A percentile compares a stretch with the other conserved stretches of the same genome.
These are phyloP conservation scores for Suillus fuscotomentosus DNA, from an alignment of 768 basidiomycete genomes.

Conservation along the genomic window DNA sequence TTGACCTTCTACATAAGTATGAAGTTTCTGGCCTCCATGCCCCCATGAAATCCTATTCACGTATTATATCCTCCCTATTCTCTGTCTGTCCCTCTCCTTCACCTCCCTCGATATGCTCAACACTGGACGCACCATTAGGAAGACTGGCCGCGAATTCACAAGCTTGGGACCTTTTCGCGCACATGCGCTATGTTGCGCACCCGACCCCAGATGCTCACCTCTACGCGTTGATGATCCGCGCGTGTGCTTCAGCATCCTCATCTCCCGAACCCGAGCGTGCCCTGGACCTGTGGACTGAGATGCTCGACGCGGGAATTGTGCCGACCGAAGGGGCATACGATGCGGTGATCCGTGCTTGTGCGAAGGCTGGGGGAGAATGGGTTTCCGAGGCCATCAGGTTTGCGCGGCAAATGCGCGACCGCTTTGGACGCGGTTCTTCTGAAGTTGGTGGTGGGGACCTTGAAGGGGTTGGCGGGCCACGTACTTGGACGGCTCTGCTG, in stretches of 20 bases:
- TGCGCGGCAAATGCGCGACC: slow-evolving; percentile 84
- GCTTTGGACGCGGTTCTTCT: slow-evolving; percentile 48
- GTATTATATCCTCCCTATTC: slow-evolving; percentile 60
- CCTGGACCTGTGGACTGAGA: slow-evolving; percentile 89
- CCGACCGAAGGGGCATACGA: slow-evolving; percentile 75
- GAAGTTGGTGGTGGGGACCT: slow-evolving; percentile 44
- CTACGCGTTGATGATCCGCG: slow-evolving; percentile 85
- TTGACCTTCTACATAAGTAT: slow-evolving; percentile 68
- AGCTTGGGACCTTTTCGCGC: slow-evolving; percentile 92
- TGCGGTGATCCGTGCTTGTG: slow-evolving; percentile 81
- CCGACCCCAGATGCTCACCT: slow-evolving; percentile 68
- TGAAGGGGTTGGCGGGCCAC: slow-evolving; percentile 34
- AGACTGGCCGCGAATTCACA: slow-evolving; percentile 60
- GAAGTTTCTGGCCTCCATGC: slow-evolving; percentile 62
- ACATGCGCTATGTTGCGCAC: slow-evolving; percentile 96
- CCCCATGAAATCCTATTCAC: slow-evolving; percentile 73
- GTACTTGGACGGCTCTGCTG: slow-evolving; percentile 80
- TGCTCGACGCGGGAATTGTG: slow-evolving; percentile 70
- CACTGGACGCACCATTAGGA: slow-evolving; percentile 18
- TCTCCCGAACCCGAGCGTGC: slow-evolving; percentile 86
- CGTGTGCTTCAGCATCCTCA: slow-evolving; percentile 61
- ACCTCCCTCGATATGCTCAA: slow-evolving; percentile 6
- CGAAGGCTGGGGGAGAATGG: slow-evolving; percentile 62
- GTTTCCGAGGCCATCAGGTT: slow-evolving; percentile 83
- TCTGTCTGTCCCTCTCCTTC: slow-evolving; percentile 36